Evolutionary conservation across 2,329 filamentous ascomycete genomes (phyloP), one percentile per base, ranked within the genome.

Genomic region (Phialemonium atrogriseum): DNA sequence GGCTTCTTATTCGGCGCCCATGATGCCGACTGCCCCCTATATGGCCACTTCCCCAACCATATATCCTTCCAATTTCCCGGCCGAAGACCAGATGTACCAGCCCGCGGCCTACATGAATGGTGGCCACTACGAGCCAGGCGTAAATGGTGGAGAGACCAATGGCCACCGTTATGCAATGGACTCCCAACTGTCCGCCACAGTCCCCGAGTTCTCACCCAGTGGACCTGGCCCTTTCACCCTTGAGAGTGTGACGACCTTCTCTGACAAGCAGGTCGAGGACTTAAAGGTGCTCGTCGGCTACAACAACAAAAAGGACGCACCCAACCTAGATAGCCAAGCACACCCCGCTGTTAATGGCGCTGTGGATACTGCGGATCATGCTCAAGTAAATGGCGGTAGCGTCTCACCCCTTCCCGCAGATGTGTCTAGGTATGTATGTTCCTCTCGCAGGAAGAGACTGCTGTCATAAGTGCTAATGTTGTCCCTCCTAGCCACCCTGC

Each of bases 111-210:
- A 56, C 32, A 30, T 47, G 29, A 59, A 60, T 31, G 51, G 52
- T 7, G 41, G 35, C 14, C 37, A 44, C 30, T 45, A 48, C 41
- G 33, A 39, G 21, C 39, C 43, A 21, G n/a, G 41, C 32, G 42
- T 52, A 17, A 59, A 58, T 16, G 51, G 50, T 10, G 44, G 40
- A 10, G 45, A 53, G 10, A 36, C 50, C 5, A 69, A 73, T 34
- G 64, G 61, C 4, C 50, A 52, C 29, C 45, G 49, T 5, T 50
- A 55, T 32, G 41, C 49, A 19, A 47, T 57, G 5, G 68, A 69
- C 33, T 68, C 66, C 7, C 66, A 68, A 31, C 61, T 80, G 16
- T 80, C 75, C 19, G 75, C 75, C n/a, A 58, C 68, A 13, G 77
- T 78, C 3, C 73, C 75, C 1, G 75, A 78, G 39, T 80, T 80